Evolutionary conservation across 345 rosid species (phyloP), one percentile per base, ranked within the genome.

Genomic region (Boechera retrofracta): DNA sequence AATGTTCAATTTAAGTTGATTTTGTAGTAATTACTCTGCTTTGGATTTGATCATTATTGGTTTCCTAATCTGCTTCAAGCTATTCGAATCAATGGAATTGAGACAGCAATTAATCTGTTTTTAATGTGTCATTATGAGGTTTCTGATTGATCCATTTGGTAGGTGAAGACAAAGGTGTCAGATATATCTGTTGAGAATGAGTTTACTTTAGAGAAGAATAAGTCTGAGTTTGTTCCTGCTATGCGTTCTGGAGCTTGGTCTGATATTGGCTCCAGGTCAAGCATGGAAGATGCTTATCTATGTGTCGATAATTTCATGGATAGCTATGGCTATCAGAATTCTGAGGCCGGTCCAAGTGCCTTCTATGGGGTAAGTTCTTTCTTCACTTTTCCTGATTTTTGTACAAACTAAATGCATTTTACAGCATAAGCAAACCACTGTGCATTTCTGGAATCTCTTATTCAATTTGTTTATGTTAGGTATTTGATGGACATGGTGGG

Each of bases 401-500:
- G 48, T 12, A 44, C 16, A 10, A 52, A 52, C 55, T 26, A 52
- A 52, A 55, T 55, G 8, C 9, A 16, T 39, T 12, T 41, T 39
- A 7, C 41, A n/a, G 57, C 33, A n/a, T 16, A 66, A 29, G 58
- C 24, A 47, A 45, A 49, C 7, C 13, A 45, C 29, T 10, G 49
- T 68, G 38, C 15, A 38, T 69, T 1, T 60, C 0, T 57, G 38
- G 38, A 28, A 44, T 71, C 55, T 55, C 56, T 35, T 26, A 55
- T 53, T 31, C 0, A 2, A 3, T 67, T 33, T 60, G 13, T 60
- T 52, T 24, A 6, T 57, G 8, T 63, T 72, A 89, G 91, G 85
- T 89, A 7, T 89, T 92, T 80, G 98, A 93, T 81, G 97, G 98
- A 33, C 97, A 93, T 82, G 96, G 90, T 28, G 97, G 98, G 69